Base-by-base conservation (phyloP, 2,329 filamentous ascomycete species). In the Conoideocrella luteorostrata region DNA sequence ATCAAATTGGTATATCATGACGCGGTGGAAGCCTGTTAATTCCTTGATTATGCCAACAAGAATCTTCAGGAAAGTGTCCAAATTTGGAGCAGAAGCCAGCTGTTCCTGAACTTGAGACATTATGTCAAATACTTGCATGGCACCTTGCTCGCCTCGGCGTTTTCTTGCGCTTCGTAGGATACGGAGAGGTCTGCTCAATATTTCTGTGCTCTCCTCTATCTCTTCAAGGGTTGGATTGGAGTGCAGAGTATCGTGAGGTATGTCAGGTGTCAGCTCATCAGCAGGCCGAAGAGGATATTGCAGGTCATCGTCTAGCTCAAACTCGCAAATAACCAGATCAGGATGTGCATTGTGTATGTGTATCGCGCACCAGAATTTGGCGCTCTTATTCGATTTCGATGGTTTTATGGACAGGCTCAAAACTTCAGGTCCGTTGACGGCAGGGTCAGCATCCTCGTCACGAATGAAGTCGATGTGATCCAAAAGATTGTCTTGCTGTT, bases 1-100 rank as follows among this genome's bases (percentile, higher is more conserved):
- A 60, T 95, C 89, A 50, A 95, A 95, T 60, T 95, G 88, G 56
- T 95, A 95, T 2, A 95, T 77, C 86, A 95, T 90, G 38, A 95
- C 87, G 11, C 89, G 84, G 57, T 95, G 89, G 51, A 95, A 95
- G 0, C 89, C 88, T 0, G 88, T 94, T 39, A 95, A 61, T 56
- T 95, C 89, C 57, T 94, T 95, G 26, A 95, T 79, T 7, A 95
- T 84, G 1, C 88, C 88, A 0, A 91, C 85, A 3, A 93, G 65
- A 5, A 90, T 82, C 54, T 93, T 91, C 29, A 95, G 68, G 47
- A 95, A 88, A 1, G 63, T 71, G 1, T 88, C 81, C 1, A 95
- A 67, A 47, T 75, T 82, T 1, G 80, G 71, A 1, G 88, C 86
- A 21, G 80, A 77, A 4, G 86, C 78, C 11, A 95, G 70, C 60